Conservation (phyloP, 371 early-diverging fungal species). For the Lichtheimia ramosa region DNA sequence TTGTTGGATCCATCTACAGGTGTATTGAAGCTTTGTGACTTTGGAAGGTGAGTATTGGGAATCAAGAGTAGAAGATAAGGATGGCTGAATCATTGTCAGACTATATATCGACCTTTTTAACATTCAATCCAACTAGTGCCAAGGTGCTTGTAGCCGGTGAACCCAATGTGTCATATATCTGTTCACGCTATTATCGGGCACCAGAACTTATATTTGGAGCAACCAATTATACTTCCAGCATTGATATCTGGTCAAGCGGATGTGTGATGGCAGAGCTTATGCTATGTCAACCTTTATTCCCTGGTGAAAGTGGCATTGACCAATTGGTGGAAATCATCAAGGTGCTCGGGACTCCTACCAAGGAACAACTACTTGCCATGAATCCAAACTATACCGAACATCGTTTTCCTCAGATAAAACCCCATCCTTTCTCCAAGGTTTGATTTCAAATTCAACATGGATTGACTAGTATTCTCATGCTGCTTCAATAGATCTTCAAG, state of each 20-base stretch:
- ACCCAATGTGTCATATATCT: constrained; percentile 97
- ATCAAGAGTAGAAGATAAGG: constrained; percentile 6
- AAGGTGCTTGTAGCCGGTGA: constrained; percentile 93
- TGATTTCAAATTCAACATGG: background rate
- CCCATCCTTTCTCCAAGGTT: constrained; percentile 84
- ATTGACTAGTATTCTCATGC: background rate
- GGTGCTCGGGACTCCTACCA: constrained; percentile 97
- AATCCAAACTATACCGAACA: constrained; percentile 97
- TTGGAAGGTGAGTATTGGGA: constrained; percentile 75
- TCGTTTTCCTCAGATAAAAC: constrained; percentile 97
- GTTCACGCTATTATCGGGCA: constrained; percentile 98
- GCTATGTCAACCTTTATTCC: constrained; percentile 95
- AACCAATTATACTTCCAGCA: constrained; percentile 89
- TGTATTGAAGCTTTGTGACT: constrained; percentile 97
- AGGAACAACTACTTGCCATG: constrained; percentile 94
- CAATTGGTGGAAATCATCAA: constrained; percentile 99
- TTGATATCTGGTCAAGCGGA: constrained; percentile 98
- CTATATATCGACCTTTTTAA: background rate
- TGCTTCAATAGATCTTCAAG: constrained; percentile 70
- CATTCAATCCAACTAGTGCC: constrained; percentile 57
- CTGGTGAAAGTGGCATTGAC: constrained; percentile 99
- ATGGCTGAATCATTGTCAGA: background rate
- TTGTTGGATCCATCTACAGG: constrained; percentile 83
- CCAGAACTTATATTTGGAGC: constrained; percentile 99
- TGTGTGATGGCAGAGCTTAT: constrained; percentile 99